Evolutionary conservation across 2,329 filamentous ascomycete genomes (phyloP), one percentile per base, ranked within the genome.

Genomic region (Aspergillus tubingensis): DNA sequence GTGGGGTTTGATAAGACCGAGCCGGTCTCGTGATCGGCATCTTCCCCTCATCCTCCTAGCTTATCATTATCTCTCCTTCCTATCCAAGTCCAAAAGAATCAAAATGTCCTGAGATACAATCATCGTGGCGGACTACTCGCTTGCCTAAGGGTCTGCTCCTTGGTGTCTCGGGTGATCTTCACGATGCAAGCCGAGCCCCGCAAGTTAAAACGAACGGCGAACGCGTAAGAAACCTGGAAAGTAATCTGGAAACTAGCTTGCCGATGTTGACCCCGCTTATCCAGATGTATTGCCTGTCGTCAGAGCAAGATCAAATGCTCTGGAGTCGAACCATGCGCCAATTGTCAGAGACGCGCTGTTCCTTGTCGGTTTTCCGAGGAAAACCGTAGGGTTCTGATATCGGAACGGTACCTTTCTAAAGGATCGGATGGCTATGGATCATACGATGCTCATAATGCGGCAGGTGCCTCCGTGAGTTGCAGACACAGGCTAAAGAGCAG

Each of bases 221-320:
- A 61, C 23, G 58, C 59, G 61, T 63, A 56, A 59, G 55, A 15
- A 19, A 36, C n/a, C n/a, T 21, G 36, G 21, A n/a, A 27, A n/a
- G 4, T 17, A 11, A 5, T 5, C 5, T 48, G 4, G 23, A 7
- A 19, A 36, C 30, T 21, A 17, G 7, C 15, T 17, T 8, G 5
- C 3, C 19, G 15, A 19, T 13, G 17, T 15, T 48, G 19, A 27
- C n/a, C n/a, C 38, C 21, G 19, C 25, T 48, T 58, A 19, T 27
- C 19, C 38, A 67, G 65, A 32, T 67, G 64, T 39, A 39, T 64
- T 23, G 57, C 65, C 51, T 80, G 78, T 61, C 75, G 78, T 5
- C 71, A 72, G 58, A 76, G 76, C 60, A 79, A 80, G 64, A 77
- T 79, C 54, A 75, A 74, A 65, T 79, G 77, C 66, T 74, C 75